Percentiles rank a stretch among this genome's conserved stretches.
Conservation (phyloP, 192 early-diverging fungal genomes). For the Backusella circina region DNA sequence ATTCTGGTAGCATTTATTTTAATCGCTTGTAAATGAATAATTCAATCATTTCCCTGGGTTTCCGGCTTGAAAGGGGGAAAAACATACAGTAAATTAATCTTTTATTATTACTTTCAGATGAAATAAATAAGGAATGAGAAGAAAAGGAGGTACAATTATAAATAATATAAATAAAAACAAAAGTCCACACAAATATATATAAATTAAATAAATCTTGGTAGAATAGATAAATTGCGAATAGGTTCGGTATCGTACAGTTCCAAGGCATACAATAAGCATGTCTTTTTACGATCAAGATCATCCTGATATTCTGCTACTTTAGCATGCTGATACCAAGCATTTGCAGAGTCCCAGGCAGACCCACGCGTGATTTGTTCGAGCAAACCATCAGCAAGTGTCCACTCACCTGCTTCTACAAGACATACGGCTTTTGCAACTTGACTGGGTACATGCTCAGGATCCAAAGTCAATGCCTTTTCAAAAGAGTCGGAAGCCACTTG, state of each 20-base stretch:
- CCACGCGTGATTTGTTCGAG: background rate
- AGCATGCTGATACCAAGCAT: conserved; percentile 29
- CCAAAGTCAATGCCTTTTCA: conserved; percentile 1
- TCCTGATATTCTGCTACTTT: conserved; percentile 39
- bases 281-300: conserved; percentile 41
- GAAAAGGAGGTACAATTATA: background rate
- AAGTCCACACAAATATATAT: background rate
- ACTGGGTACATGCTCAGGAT: background rate
- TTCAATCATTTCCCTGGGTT: too few species aligned
- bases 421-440: background rate
- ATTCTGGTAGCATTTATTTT: too few species aligned
- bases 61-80: background rate
- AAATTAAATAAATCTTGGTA: conserved; percentile 37
- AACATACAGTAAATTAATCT: background rate
- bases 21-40: too few species aligned
- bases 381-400: background rate
- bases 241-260: conserved; percentile 48
- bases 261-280: conserved; percentile 52
- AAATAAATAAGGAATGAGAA: too few species aligned
- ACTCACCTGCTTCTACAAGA: background rate
- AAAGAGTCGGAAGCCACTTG: background rate
- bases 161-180: too few species aligned
- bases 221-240: conserved; percentile 33
- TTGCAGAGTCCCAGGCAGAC: background rate
- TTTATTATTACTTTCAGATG: background rate